Evolutionary conservation across 163 green algal genomes (phyloP), one percentile per base, ranked within the genome.

Genomic region (Scenedesmus sp.): DNA sequence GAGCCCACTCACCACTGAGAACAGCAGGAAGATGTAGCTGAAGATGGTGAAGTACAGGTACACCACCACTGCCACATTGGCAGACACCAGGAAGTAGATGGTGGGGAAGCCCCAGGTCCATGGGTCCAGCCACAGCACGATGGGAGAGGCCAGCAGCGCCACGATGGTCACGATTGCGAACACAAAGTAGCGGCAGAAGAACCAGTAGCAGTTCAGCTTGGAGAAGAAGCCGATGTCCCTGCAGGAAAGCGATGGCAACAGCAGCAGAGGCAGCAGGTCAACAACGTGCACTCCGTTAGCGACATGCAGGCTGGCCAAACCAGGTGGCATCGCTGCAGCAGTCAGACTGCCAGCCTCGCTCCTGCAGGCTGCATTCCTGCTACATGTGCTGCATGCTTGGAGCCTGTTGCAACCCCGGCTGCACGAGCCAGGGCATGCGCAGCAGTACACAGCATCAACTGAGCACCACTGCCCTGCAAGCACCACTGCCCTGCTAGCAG

Each of bases 31-130:
- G 73, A 93, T 65, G 81, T 95, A 91, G 56, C 83, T 93, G 82
- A 94, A 94, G 79, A 94, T 93, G 6, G 94, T 96, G 83, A 96
- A 93, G 94, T 95, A 96, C 83, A 96, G 91, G 90, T 95, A 96
- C 12, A 96, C 94, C 43, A 92, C 93, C 72, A 96, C 80, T 4
- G 94, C 94, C 85, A 96, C 93, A 92, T 96, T 96, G 86, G 95
- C 92, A 35, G 91, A 85, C 15, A 94, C 93, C 26, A 95, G 86
- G 92, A 96, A 96, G 93, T 93, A 96, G 93, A 96, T 96, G 76
- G 89, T 84, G 88, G 91, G 90, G 92, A 94, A 84, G 46, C 83
- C 91, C 92, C 81, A 94, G 68, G 81, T 83, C 92, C 91, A 95
- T 24, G 40, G 46, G 87, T 96, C 92, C 56, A 94, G 73, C 93